Evolutionary conservation across 495 filamentous ascomycete genomes (phyloP).

Genomic region (Chaetomidium leptoderma): DNA sequence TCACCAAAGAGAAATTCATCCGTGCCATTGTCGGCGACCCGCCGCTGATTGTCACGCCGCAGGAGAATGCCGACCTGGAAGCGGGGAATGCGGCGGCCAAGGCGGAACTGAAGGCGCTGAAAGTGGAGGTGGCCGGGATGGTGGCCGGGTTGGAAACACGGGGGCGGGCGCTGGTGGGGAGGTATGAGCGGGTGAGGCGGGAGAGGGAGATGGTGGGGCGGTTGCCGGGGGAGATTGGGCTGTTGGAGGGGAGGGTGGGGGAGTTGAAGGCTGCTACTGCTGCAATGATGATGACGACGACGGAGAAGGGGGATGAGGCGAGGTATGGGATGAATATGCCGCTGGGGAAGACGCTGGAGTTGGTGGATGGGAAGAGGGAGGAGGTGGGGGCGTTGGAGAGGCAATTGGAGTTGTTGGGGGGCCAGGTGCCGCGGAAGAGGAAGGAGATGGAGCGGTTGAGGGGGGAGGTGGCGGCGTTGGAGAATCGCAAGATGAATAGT

Average conservation of each 20-base stretch:
- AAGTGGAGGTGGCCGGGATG: conserved; percentile 71
- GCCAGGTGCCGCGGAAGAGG: conserved; percentile 63
- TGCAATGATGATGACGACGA: too few relatives aligned
- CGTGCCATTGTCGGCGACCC: conserved; percentile 78
- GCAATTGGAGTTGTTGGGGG: conserved; percentile 62
- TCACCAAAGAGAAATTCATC: conserved; percentile 76
- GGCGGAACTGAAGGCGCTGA: conserved; percentile 67
- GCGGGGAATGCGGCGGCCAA: conserved; percentile 66
- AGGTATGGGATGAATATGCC: conserved; percentile 49
- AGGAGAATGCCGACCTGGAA: conserved; percentile 81
- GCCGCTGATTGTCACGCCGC: conserved; percentile 72
- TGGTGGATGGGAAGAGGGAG: conserved; percentile 57
- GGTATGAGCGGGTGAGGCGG: conserved; percentile 59
- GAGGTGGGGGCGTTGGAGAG: conserved; percentile 62
- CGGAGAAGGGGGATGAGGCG: conserved; percentile 24
- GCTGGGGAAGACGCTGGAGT: conserved; percentile 53
- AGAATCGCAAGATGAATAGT: conserved; percentile 63
- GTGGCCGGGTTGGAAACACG: conserved; percentile 66
- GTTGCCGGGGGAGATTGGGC: conserved; percentile 61
- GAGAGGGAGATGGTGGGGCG: conserved; percentile 55
- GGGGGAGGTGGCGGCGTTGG: conserved; percentile 65
- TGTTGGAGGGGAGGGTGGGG: conserved; percentile 56
- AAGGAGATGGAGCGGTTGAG: conserved; percentile 68
- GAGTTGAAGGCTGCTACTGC: conserved; percentile 51
- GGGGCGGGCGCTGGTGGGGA: conserved; percentile 53